phyloP scores from a whole-genome alignment of 331 rosid genomes.

The Rhamnella rubrinervis region DNA sequence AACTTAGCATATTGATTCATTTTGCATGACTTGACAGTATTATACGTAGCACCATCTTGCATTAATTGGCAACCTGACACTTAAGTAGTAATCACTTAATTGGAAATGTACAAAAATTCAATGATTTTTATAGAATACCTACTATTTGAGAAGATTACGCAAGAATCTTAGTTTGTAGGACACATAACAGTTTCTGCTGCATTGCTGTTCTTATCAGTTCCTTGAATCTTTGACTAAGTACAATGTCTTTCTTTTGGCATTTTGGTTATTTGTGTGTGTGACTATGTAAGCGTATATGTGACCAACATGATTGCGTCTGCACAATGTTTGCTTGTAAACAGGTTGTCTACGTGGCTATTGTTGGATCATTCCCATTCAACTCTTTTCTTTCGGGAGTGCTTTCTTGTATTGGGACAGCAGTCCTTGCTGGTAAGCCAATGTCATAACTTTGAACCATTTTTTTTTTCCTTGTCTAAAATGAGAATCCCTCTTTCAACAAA shows the following conservation, averaged over 20 bases:
- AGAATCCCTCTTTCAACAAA: slow-evolving; percentile 6
- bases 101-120: neutral
- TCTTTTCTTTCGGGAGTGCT: slow-evolving; percentile 93
- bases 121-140: neutral
- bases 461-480: neutral
- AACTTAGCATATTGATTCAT: neutral
- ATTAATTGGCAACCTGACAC: neutral
- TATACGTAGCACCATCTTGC: no score
- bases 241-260: neutral
- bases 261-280: no score
- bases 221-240: no score
- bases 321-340: slow-evolving; percentile 29
- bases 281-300: neutral
- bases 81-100: neutral
- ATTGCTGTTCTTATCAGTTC: neutral
- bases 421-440: slow-evolving; percentile 82
- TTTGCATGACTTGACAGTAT: no score
- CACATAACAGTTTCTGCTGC: neutral
- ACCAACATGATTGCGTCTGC: neutral
- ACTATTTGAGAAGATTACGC: no score
- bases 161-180: neutral
- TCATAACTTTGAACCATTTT: neutral
- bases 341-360: slow-evolving; percentile 82
- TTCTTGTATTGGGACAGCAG: slow-evolving; percentile 95
- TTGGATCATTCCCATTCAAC: slow-evolving; percentile 95